Base-by-base conservation (phyloP, 306 rosid genomes). In the Neltuma alba region DNA sequence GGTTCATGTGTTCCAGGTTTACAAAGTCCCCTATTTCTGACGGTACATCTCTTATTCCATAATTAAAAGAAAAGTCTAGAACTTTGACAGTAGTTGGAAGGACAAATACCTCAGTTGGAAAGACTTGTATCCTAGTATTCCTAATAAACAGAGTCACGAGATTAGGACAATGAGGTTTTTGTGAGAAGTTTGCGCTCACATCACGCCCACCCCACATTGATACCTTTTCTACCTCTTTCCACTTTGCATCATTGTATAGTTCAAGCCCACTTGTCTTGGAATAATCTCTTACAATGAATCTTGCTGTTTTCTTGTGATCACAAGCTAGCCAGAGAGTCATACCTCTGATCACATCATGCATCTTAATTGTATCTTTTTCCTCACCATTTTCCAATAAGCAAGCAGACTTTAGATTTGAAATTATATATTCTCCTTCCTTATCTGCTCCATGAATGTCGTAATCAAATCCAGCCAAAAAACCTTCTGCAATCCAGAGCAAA, bases 291-390 rank as follows among this genome's bases (percentile, higher is more conserved):
- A 20, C 30, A 13, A 65, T 9, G 2, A 65, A 9, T 65, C 20
- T 65, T 0, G 71, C 15, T 2, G 13, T 61, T 15, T 36, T 3
- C 11, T 21, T n/a, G 2, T 61, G 71, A 37, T 37, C 71, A 65
- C 71, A 65, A 15, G 47, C 71, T 9, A 65, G 1, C 71, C 47
- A 65, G 8, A 65, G 11, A 11, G 47, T 31, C 71, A 37, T 65
- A 11, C n/a, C 71, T 36, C 71, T 65, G 1, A 65, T 20, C 47
- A 65, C 71, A 65, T 36, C 28, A 65, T 65, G 71, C 71, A 65
- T 65, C 47, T 65, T 65, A 65, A 37, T 36, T 37, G 40, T 37
- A 8, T 37, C 6, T 5, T 37, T 8, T 0, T 0, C 1, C 0
- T 28, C n/a, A 4, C 67, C 14, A 5, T 61, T 33, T 20, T 65